Evolutionary conservation across 208 protist genomes (phyloP), one percentile per base, ranked within the genome.

Genomic region (Crithidia bombi): DNA sequence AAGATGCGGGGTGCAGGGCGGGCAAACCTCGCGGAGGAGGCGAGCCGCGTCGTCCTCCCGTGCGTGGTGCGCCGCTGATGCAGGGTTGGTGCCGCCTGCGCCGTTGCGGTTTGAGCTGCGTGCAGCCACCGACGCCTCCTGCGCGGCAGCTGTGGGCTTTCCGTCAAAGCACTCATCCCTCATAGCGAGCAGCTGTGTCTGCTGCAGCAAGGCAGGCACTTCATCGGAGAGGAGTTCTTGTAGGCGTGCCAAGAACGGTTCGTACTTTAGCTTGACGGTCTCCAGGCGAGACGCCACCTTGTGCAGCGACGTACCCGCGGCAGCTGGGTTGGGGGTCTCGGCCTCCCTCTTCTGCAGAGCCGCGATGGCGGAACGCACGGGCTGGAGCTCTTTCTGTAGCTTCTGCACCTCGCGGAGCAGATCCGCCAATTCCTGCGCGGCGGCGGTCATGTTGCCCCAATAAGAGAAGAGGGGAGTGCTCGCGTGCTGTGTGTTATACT

Each of bases 301-400:
- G 28, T 87, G 76, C 17, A 96, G 69, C 5, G 90, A 96, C 4
- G 70, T 77, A 9, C 87, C 90, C 0, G 86, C 82, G 4, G 83
- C 83, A 15, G 86, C 83, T 15, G 85, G 78, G 51, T 75, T 83
- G 10, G 73, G 64, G 43, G 66, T 57, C 46, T 91, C 87, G 15
- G 70, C 26, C 73, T 93, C 87, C 5, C 90, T 79, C 65, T 92
- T 93, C 47, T 86, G 47, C 25, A 96, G 67, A 0, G 85, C 72
- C 11, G 78, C 50, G 19, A 96, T 63, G 3, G 90, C 90, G 25
- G 81, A 77, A 23, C 90, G 91, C 6, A 96, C 87, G 2, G 90
- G 90, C 32, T 85, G 76, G 15, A 96, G 69, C 67, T 96, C 90
- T 58, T 91, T 90, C 32, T 75, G 78, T 6, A 96, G 75, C 52